These are phyloP conservation scores for Fragaria iinumae DNA, from an alignment of 306 rosid species.

Conservation along the genomic window DNA sequence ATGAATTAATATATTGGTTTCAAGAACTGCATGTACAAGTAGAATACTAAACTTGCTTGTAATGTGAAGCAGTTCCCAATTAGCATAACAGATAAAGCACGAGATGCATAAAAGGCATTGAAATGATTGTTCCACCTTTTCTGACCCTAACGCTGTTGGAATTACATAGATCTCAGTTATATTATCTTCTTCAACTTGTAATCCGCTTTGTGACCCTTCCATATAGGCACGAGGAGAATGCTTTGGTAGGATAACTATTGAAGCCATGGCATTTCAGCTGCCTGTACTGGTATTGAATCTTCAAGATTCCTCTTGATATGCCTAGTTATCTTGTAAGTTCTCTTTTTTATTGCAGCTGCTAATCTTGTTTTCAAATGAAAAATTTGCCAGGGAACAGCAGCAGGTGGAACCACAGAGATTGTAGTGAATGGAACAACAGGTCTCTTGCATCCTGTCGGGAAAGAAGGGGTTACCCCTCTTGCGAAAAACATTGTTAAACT, in stretches of 20 bases:
- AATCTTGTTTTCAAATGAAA: background rate
- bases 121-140: background rate
- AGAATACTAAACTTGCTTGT: no score
- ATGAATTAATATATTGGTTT: background rate
- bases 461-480: conserved; percentile 72
- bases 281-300: conserved; percentile 66
- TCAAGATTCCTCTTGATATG: background rate
- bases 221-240: conserved; percentile 73
- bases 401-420: conserved; percentile 93
- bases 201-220: background rate
- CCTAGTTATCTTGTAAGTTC: background rate
- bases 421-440: conserved; percentile 87
- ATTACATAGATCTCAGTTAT: background rate
- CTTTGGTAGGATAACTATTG: conserved; percentile 85
- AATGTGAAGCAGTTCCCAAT: no score
- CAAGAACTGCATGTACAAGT: background rate
- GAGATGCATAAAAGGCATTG: background rate
- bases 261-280: conserved; percentile 87
- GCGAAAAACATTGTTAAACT: conserved; percentile 79
- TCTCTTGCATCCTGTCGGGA: conserved; percentile 72
- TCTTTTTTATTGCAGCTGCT: background rate
- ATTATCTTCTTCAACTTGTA: background rate
- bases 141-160: background rate
- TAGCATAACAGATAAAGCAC: background rate
- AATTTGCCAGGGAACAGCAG: conserved; percentile 67